Base-by-base conservation (phyloP, 345 rosid genomes). In the Rhizophora apiculata region DNA sequence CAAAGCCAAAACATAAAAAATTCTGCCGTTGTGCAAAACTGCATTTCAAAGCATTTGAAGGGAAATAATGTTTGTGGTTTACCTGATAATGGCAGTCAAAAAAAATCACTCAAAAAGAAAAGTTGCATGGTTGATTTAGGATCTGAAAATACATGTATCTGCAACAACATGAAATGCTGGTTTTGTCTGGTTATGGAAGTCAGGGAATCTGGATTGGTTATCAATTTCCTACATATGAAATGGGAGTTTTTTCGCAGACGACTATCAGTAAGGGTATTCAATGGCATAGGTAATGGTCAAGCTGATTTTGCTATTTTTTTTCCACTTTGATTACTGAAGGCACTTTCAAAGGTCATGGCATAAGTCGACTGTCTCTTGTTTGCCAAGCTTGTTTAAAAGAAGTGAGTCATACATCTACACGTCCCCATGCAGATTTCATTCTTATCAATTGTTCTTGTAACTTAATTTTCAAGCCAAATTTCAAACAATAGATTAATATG, bases 231-330 rank as follows among this genome's bases (percentile, higher is more conserved):
- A 31, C 65, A 64, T 55, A 43, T 88, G 77, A 88, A 84, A 72
- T 83, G 90, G 96, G 96, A 95, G 75, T 74, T 87, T 68, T 77
- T 74, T 66, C 84, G 85, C 72, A 84, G 97, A 81, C 85, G 73
- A 64, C 85, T 86, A 54, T 82, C 79, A 55, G 68, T 83, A 60
- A 81, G 88, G 74, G 72, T 83, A 53, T 86, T 95, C 46, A 66
- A 76, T 74, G 82, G 85, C 63, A 82, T 82, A 63, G 96, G 99
- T 95, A 86, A 43, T 68, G 87, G 13, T 60, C 13, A 22, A 48
- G 24, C 22, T 71, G 37, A 30, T 43, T 53, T 52, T 60, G 30
- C 4, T 27, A 27, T 55, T 8, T 56, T 10, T 9, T 22, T 56
- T 27, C 27, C 2, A 21, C 29, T 55, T 56, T 27, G 16, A 9